Evolutionary conservation across 495 filamentous ascomycete species (phyloP), one percentile per base, ranked within the genome.

Genomic region (Aspergillus biplanus): DNA sequence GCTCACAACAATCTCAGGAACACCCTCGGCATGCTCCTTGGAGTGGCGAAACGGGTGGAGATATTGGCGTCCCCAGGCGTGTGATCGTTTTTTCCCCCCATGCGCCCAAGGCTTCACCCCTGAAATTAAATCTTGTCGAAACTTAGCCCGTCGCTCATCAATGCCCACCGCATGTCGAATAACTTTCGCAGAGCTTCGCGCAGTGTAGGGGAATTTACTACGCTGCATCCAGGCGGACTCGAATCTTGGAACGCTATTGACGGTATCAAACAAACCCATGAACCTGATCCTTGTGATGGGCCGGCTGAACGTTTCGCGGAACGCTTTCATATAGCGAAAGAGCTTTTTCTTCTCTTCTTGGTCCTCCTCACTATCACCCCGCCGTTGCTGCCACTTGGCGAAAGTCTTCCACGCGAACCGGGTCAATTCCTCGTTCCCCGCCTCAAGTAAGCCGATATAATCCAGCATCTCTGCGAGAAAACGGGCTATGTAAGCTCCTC

Each of bases 341-440:
- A 93, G 86, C 59, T 87, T 80, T 67, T 85, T 84, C 56, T 86
- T 85, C 32, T 87, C 81, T 64, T 84, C 78, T 35, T 82, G 82
- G 0, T 87, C 83, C 49, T 86, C 78, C 15, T 82, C 78, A 0
- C 80, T 80, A 53, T 80, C 80, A 7, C 83, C 84, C 31, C 84
- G 78, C 0, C 92, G 85, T 63, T 86, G 84, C 71, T 96, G 90
- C 92, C 92, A 96, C 62, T 88, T 89, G 52, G 89, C 84, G 64
- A 96, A 96, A 0, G 92, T 91, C 72, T 92, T 92, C 90, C 90
- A 92, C 3, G 89, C 91, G 63, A 93, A 93, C 4, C 78, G 73
- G 13, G 88, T 83, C 88, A 93, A 87, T 65, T 92, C 90, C 66
- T 93, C 90, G 67, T 93, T 93, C 6, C 91, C 90, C 61, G 85